Conservation (phyloP, 192 early-diverging fungal species). For the Backusella circina region DNA sequence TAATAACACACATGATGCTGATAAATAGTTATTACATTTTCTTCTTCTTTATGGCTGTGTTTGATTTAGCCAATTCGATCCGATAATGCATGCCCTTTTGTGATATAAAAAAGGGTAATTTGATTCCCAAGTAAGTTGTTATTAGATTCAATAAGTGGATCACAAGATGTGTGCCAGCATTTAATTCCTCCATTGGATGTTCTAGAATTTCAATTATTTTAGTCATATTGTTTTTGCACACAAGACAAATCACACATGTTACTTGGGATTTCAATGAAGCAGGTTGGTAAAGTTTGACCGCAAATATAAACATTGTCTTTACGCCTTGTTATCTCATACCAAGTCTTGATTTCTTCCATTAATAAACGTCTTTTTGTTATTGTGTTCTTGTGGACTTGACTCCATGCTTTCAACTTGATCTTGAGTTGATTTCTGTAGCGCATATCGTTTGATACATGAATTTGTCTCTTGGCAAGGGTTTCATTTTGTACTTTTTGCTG, state of each 20-base stretch:
- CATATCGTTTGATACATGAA: background rate
- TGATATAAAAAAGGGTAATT: slow-evolving; percentile 41
- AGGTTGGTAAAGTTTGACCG: slow-evolving; percentile 18
- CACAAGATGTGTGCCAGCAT: slow-evolving; percentile 50
- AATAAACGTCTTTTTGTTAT: slow-evolving; percentile 42
- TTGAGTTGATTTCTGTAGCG: background rate
- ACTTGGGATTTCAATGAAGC: slow-evolving; percentile 29
- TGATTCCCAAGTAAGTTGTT: slow-evolving; percentile 50
- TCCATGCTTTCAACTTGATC: slow-evolving; percentile 27
- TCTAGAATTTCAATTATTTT: slow-evolving; percentile 4
- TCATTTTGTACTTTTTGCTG: background rate
- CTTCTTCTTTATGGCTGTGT: background rate
- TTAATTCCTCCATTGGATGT: slow-evolving; percentile 42
- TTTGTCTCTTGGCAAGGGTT: background rate
- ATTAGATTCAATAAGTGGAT: slow-evolving; percentile 47
- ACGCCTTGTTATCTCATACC: slow-evolving; percentile 47
- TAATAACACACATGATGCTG: background rate
- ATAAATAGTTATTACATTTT: slow-evolving; percentile 14
- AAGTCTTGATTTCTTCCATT: slow-evolving; percentile 42
- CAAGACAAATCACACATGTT: background rate
- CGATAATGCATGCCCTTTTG: slow-evolving; percentile 6
- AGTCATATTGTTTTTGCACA: background rate
- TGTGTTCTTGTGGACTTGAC: slow-evolving; percentile 36
- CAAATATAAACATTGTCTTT: slow-evolving; percentile 14
- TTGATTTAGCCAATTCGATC: background rate